Evolutionary conservation across 441 rosid species (phyloP).

Genomic region (Euphorbia schlechtendalii): DNA sequence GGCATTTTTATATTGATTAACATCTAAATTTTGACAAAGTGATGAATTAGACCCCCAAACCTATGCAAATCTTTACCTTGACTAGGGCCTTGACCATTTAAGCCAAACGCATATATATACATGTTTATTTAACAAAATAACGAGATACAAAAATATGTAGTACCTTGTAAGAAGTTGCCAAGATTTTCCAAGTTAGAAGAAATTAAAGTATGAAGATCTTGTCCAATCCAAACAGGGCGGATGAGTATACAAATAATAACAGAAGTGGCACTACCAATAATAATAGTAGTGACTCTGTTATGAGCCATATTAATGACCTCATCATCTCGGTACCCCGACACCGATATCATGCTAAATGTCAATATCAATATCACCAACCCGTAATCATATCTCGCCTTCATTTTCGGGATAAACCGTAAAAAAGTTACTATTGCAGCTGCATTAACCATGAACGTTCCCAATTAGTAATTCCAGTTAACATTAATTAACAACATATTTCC

Average conservation of each 20-base stretch:
- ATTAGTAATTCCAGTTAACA: background rate
- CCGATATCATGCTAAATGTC: constrained; percentile 52
- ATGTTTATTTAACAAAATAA: background rate
- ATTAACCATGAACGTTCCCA: too few species aligned
- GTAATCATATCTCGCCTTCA: constrained; percentile 66
- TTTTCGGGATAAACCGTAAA: constrained; percentile 51
- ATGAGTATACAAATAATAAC: constrained; percentile 41
- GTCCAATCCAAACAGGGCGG: constrained; percentile 74
- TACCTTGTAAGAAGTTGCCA: constrained; percentile 53
- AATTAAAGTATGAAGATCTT: constrained; percentile 51
- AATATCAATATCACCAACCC: constrained; percentile 48
- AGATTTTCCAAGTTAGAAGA: constrained; percentile 47
- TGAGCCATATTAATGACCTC: constrained; percentile 41
- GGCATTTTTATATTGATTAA: too few species aligned
- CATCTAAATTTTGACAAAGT: too few species aligned
- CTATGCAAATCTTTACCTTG: too few species aligned
- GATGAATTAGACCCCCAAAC: too few species aligned
- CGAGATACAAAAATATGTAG: background rate
- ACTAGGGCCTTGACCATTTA: too few species aligned
- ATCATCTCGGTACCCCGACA: constrained; percentile 57
- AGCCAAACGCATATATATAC: too few species aligned
- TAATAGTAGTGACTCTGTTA: constrained; percentile 47
- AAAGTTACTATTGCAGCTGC: constrained; percentile 57
- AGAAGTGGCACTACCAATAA: constrained; percentile 47
- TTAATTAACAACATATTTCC: background rate